phyloP scores from a whole-genome alignment of 2,329 filamentous ascomycete genomes.

The Calonectria crousiana region DNA sequence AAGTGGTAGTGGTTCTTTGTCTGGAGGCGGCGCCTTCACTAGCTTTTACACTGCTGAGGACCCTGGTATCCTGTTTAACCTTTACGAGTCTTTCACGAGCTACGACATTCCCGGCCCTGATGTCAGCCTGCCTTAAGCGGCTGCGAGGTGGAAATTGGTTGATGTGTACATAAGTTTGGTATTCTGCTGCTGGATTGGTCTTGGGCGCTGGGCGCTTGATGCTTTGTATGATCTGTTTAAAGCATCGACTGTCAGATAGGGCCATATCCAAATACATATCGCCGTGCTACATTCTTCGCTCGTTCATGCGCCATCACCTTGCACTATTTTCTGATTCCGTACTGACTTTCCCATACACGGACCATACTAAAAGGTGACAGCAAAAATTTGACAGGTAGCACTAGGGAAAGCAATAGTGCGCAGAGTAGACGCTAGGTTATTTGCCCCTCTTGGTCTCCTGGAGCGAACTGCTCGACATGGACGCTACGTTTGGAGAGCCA shows the following conservation, averaged over 20 bases:
- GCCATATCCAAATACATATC: neutral
- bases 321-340: neutral
- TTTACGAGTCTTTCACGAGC: conserved; percentile 45
- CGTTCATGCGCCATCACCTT: neutral
- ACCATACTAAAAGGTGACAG: neutral
- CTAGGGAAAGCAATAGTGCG: neutral
- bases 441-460: neutral
- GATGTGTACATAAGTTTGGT: neutral
- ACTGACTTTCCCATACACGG: neutral
- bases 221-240: neutral
- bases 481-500: neutral
- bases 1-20: conserved; percentile 45
- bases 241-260: neutral
- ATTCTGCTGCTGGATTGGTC: neutral
- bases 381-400: neutral
- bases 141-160: neutral
- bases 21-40: conserved; percentile 47
- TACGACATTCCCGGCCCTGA: conserved; percentile 50
- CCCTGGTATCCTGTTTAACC: conserved; percentile 51
- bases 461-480: neutral
- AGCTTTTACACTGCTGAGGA: conserved; percentile 51
- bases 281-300: neutral
- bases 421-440: rapidly evolving
- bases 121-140: conserved; percentile 27
- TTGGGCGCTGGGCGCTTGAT: neutral